These are phyloP conservation scores for Raffaelea ambrosiae DNA, from an alignment of 2,329 filamentous ascomycete genomes.

Conservation along the genomic window DNA sequence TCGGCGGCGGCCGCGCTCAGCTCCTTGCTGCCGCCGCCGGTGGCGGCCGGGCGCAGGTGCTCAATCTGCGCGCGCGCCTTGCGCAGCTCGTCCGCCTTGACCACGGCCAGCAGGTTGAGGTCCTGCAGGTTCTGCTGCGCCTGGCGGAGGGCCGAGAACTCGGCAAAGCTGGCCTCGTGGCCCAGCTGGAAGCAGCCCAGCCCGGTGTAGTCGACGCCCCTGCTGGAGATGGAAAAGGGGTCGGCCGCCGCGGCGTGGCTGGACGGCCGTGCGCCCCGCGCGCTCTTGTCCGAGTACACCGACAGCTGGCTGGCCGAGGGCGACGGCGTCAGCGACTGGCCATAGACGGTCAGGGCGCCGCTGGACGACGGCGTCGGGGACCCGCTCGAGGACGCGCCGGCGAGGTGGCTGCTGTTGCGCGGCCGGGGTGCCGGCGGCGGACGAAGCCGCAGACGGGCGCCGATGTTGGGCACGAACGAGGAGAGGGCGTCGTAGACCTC, in stretches of 20 bases:
- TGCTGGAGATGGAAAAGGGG: conserved; percentile 13
- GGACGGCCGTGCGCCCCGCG: too few species aligned
- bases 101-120: conserved; percentile 11
- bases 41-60: conserved; percentile 7
- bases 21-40: conserved; percentile 1
- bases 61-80: conserved; percentile 13
- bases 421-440: not conserved
- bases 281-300: too few species aligned
- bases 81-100: conserved; percentile 12
- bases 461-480: not conserved
- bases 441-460: not conserved
- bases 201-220: conserved; percentile 15
- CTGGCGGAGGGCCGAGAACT: conserved; percentile 16
- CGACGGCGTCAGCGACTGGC: not conserved
- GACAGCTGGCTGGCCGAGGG: not conserved
- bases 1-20: conserved; percentile 1
- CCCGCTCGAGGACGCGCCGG: too few species aligned
- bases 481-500: not conserved
- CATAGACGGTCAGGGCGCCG: not conserved
- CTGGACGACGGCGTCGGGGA: not conserved
- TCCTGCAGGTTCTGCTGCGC: conserved; percentile 16
- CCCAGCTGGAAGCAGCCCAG: conserved; percentile 21
- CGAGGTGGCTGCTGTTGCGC: too few species aligned
- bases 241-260: not conserved
- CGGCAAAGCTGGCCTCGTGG: conserved; percentile 13